phyloP scores from a whole-genome alignment of 345 rosid genomes.

The Syzygium oleosum region DNA sequence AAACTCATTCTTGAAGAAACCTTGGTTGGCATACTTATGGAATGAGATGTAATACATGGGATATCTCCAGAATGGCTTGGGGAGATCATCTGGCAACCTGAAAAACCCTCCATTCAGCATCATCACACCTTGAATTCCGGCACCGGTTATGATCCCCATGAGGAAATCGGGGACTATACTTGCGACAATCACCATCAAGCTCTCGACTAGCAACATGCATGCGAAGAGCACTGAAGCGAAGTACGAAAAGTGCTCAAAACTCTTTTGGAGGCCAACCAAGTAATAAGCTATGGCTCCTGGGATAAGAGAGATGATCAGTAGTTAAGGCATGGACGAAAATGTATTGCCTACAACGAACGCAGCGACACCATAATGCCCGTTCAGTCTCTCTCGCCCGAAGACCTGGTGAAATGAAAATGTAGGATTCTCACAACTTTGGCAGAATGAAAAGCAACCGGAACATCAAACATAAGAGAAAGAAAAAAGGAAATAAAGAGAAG shows the following conservation, averaged over 20 bases:
- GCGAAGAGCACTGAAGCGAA: constrained; percentile 24
- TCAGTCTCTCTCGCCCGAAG: constrained; percentile 41
- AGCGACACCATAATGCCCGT: constrained; percentile 44
- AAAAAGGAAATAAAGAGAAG: neutral
- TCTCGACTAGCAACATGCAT: neutral
- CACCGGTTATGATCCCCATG: neutral
- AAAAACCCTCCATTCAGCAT: neutral
- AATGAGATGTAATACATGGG: constrained; percentile 26
- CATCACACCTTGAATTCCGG: neutral
- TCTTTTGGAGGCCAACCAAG: neutral
- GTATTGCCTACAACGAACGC: constrained; percentile 44
- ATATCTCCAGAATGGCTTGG: neutral
- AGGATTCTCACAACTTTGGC: neutral
- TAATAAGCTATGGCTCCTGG: neutral
- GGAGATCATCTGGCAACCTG: neutral
- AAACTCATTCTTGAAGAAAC: constrained; percentile 27
- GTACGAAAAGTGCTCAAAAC: constrained; percentile 25
- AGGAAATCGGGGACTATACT: neutral
- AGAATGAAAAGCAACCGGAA: neutral
- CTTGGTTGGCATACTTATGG: constrained; percentile 22
- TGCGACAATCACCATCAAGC: neutral
- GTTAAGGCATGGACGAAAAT: constrained; percentile 20
- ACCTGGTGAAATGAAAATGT: constrained; percentile 7
- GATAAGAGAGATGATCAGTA: neutral
- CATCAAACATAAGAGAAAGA: neutral